Percentiles rank a stretch among this genome's conserved stretches.
Evolutionary conservation across 805 yeast genomes (phyloP).

Genomic region (Saccharomycopsis sp.): DNA sequence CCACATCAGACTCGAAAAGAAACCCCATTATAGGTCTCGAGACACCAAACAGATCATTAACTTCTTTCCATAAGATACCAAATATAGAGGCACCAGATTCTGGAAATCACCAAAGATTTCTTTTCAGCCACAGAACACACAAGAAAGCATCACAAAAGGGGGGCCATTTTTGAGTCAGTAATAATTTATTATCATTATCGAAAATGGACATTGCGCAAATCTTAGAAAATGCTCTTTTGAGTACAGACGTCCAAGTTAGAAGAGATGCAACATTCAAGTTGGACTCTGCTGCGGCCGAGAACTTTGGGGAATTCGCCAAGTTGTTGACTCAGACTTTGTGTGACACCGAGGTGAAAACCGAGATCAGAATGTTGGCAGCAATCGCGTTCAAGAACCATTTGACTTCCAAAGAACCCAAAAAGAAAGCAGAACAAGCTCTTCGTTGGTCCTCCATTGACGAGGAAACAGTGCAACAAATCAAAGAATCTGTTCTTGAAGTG

Average conservation of each 20-base stretch:
- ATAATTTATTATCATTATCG: neutral
- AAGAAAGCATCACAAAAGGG: neutral
- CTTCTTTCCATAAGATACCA: too few species aligned
- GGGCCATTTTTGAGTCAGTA: neutral
- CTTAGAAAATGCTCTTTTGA: constrained; percentile 72
- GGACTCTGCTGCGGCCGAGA: constrained; percentile 57
- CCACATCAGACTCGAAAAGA: too few species aligned
- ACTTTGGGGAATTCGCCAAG: constrained; percentile 67
- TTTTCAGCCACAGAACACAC: neutral
- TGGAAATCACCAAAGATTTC: too few species aligned
- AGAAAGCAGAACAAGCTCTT: constrained; percentile 48
- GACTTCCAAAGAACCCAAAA: constrained; percentile 66
- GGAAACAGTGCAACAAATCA: constrained; percentile 52
- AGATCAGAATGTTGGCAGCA: constrained; percentile 89
- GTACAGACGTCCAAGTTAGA: constrained; percentile 57
- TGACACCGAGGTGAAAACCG: constrained; percentile 53
- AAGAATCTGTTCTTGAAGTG: constrained; percentile 52
- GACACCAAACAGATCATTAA: too few species aligned
- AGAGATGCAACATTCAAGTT: constrained; percentile 73
- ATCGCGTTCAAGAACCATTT: constrained; percentile 80
- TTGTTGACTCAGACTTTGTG: constrained; percentile 64
- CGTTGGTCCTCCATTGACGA: constrained; percentile 65
- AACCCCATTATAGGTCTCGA: too few species aligned
- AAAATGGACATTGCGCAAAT: constrained; percentile 56
- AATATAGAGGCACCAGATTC: too few species aligned